Evolutionary conservation across 768 basidiomycete species (phyloP).

Genomic region (Serendipita indica): DNA sequence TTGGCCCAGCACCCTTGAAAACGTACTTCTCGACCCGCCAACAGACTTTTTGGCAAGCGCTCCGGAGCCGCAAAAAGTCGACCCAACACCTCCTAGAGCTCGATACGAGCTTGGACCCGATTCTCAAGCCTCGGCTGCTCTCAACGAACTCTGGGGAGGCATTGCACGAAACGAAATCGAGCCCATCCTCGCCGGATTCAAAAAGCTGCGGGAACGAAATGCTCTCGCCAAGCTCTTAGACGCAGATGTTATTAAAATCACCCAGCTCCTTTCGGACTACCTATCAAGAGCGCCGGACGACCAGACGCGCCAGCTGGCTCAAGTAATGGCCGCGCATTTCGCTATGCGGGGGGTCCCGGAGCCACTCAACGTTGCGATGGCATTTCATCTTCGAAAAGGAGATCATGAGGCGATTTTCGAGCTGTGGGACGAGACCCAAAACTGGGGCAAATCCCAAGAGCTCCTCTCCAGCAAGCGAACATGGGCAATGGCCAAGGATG

Average conservation of each 20-base stretch:
- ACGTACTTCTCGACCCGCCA: no score
- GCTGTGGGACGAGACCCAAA: slow-evolving; percentile 30
- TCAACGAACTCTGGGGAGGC: not conserved
- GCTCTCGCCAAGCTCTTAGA: not conserved
- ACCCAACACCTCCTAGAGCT: not conserved
- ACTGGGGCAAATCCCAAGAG: not conserved
- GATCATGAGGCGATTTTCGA: slow-evolving; percentile 31
- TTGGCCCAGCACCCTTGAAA: no score
- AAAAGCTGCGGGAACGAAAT: not conserved
- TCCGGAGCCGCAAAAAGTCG: not conserved
- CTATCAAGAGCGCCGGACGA: not conserved
- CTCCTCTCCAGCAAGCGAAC: not conserved
- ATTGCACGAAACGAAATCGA: not conserved
- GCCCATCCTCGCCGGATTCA: not conserved
- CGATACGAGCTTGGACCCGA: not conserved
- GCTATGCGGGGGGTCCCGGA: slow-evolving; percentile 32
- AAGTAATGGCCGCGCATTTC: slow-evolving; percentile 36
- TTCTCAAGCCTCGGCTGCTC: not conserved
- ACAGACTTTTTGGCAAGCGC: not conserved
- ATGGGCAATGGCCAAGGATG: slow-evolving; percentile 10
- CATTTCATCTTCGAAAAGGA: slow-evolving; percentile 27
- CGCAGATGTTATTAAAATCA: not conserved
- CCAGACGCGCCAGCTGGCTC: slow-evolving; percentile 9
- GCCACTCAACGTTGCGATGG: slow-evolving; percentile 38
- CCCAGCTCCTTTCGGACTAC: not conserved